These are phyloP conservation scores for Priceomyces castillae DNA, from an alignment of 805 yeast species.

Conservation along the genomic window DNA sequence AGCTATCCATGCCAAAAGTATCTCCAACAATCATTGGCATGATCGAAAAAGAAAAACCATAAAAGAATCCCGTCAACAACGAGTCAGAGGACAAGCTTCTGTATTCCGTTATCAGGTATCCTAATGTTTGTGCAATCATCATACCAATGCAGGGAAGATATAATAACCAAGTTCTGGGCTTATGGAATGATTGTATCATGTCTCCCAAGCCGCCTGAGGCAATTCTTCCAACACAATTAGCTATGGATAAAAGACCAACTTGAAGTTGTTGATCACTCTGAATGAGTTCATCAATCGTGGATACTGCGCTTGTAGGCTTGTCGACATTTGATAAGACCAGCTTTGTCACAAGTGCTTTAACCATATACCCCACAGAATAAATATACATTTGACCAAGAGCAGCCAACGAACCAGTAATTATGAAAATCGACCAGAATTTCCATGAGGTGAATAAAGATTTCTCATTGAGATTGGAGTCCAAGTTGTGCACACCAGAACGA, in stretches of 20 bases:
- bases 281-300: constrained; percentile 30
- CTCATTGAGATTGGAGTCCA: constrained; percentile 13
- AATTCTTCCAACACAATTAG: constrained; percentile 66
- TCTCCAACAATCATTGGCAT: constrained; percentile 78
- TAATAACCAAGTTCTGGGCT: constrained; percentile 54
- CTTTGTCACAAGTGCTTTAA: constrained; percentile 33
- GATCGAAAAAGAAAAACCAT: constrained; percentile 70
- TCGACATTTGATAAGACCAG: constrained; percentile 6
- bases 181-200: constrained; percentile 43
- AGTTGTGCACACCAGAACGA: not conserved
- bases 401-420: constrained; percentile 38
- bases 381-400: constrained; percentile 48
- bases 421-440: constrained; percentile 39
- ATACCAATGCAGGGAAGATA: constrained; percentile 50
- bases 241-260: constrained; percentile 66
- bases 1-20: constrained; percentile 62
- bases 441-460: constrained; percentile 18
- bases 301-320: constrained; percentile 7
- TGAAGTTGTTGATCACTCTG: constrained; percentile 65
- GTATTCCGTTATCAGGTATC: constrained; percentile 32
- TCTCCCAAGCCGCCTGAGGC: constrained; percentile 66
- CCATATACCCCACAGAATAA: constrained; percentile 46
- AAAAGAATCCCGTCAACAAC: constrained; percentile 61
- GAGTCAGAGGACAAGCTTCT: constrained; percentile 49
- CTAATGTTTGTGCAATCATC: constrained; percentile 50